phyloP scores from a whole-genome alignment of 805 yeast genomes.

The Saccharomycopsis guyanensis region DNA sequence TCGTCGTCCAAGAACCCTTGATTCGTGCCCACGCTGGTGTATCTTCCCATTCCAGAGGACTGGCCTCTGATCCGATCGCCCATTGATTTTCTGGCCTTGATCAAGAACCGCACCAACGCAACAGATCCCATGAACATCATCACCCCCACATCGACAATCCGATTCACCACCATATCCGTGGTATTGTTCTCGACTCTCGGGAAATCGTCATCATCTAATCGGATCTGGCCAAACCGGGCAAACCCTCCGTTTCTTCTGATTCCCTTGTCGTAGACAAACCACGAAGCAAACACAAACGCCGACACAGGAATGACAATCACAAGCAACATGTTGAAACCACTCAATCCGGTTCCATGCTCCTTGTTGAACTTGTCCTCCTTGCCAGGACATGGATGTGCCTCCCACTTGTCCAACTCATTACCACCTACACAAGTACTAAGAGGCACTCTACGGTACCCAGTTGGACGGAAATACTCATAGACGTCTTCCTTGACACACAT shows the following conservation, averaged over 20 bases:
- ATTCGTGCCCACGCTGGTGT: constrained; percentile 6
- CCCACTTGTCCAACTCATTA: constrained; percentile 54
- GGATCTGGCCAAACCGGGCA: constrained; percentile 73
- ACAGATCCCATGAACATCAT: constrained; percentile 34
- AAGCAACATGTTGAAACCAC: constrained; percentile 44
- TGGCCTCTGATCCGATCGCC: constrained; percentile 4
- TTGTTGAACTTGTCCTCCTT: constrained; percentile 54
- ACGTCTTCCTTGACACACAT: constrained; percentile 48
- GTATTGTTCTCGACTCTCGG: constrained; percentile 55
- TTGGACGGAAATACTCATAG: constrained; percentile 74
- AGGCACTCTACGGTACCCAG: constrained; percentile 87
- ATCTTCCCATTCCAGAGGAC: constrained; percentile 4
- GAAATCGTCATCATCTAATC: constrained; percentile 65
- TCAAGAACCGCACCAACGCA: constrained; percentile 16
- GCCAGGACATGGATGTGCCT: constrained; percentile 80
- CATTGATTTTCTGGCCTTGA: not conserved
- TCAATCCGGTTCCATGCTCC: constrained; percentile 44
- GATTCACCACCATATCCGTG: constrained; percentile 52
- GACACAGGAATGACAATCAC: constrained; percentile 51
- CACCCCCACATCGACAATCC: constrained; percentile 52
- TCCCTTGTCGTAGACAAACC: constrained; percentile 75
- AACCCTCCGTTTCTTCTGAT: constrained; percentile 73
- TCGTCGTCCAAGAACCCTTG: constrained; percentile 21
- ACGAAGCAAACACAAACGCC: constrained; percentile 45
- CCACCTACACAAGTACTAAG: constrained; percentile 85